These are phyloP conservation scores for Alternaria ventricosa DNA, from an alignment of 2,329 filamentous ascomycete genomes.

Conservation along the genomic window DNA sequence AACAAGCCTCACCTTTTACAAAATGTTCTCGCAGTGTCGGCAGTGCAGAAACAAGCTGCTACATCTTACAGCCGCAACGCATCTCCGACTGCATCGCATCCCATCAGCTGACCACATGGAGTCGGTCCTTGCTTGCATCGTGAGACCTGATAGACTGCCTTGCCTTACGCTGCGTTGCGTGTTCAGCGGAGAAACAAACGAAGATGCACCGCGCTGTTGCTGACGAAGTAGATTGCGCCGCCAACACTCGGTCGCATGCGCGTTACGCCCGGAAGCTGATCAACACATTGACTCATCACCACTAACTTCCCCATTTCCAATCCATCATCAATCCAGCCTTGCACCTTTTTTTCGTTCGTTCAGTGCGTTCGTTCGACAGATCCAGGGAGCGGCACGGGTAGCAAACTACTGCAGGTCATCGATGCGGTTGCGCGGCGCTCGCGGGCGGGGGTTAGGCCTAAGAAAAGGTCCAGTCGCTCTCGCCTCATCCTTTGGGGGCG, in stretches of 20 bases:
- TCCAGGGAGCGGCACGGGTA: conserved; percentile 11
- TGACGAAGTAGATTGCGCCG: conserved; percentile 10
- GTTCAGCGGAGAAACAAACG: background rate
- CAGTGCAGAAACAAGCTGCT: background rate
- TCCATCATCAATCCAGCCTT: background rate
- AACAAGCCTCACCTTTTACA: conserved; percentile 12
- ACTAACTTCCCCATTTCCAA: background rate
- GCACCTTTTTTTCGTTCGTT: background rate
- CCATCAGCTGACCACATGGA: conserved; percentile 12
- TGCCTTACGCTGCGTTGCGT: background rate
- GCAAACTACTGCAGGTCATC: conserved; percentile 16
- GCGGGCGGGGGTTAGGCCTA: conserved; percentile 9
- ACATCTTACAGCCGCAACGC: background rate
- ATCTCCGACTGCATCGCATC: background rate
- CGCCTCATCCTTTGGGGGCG: background rate
- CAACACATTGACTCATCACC: background rate
- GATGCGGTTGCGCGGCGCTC: conserved; percentile 12
- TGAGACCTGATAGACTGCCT: background rate
- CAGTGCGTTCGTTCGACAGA: background rate
- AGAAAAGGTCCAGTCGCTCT: conserved; percentile 10
- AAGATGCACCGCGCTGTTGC: background rate
- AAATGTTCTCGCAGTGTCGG: background rate
- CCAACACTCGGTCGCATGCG: conserved; percentile 13
- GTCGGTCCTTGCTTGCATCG: background rate
- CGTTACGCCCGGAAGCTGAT: conserved; percentile 9